phyloP scores from a whole-genome alignment of 2,329 filamentous ascomycete species.

The Neobulgaria alba region DNA sequence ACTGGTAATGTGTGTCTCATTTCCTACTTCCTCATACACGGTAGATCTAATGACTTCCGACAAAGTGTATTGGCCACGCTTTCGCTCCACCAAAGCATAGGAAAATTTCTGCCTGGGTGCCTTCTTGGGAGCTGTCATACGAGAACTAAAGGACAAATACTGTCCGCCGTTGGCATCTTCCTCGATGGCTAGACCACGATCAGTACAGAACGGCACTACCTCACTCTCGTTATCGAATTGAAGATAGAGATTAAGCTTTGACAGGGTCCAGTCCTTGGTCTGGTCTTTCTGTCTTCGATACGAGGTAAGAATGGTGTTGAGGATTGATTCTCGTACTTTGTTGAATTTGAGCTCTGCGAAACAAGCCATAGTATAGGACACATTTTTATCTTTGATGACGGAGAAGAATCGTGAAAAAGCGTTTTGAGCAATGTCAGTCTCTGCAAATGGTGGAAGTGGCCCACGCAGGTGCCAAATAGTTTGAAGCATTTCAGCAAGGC shows the following conservation, averaged over 20 bases:
- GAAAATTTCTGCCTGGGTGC: conserved; percentile 49
- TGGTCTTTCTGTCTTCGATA: conserved; percentile 48
- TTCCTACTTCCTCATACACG: conserved; percentile 33
- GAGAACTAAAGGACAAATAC: conserved; percentile 25
- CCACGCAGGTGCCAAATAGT: conserved; percentile 49
- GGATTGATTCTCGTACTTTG: conserved; percentile 47
- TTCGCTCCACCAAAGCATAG: conserved; percentile 47
- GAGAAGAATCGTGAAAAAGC: conserved; percentile 48
- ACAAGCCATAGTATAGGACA: conserved; percentile 63
- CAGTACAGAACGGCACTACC: conserved; percentile 54
- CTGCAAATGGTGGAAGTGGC: conserved; percentile 39
- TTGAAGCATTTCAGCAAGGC: conserved; percentile 51
- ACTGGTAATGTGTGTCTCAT: background rate
- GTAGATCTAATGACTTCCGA: conserved; percentile 49
- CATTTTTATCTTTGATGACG: conserved; percentile 45
- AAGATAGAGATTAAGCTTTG: conserved; percentile 47
- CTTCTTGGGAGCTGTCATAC: conserved; percentile 30
- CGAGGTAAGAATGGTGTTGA: conserved; percentile 45
- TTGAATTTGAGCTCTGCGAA: conserved; percentile 61
- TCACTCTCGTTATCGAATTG: conserved; percentile 60
- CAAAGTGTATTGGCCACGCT: conserved; percentile 44
- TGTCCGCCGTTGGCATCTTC: conserved; percentile 31
- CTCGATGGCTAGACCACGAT: conserved; percentile 47
- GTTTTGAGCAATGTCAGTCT: conserved; percentile 36
- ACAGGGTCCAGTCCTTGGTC: conserved; percentile 51